Evolutionary conservation across 2,329 filamentous ascomycete genomes (phyloP).

Genomic region (Hymenoscyphus fraxineus): DNA sequence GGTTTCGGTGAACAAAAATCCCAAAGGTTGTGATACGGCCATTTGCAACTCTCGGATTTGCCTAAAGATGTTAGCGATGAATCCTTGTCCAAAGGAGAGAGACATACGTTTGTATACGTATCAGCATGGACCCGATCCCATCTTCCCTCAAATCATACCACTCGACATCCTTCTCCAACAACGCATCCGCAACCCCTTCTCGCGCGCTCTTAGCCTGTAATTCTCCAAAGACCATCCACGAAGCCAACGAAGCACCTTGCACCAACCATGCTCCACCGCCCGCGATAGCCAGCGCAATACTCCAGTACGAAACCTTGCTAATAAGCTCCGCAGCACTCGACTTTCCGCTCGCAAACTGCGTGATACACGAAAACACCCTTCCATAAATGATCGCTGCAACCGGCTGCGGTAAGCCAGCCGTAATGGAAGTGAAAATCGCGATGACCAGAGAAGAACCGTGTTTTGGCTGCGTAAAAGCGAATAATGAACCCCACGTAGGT

Average conservation of each 20-base stretch:
- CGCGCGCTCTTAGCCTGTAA: slow-evolving; percentile 68
- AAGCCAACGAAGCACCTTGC: slow-evolving; percentile 61
- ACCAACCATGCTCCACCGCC: slow-evolving; percentile 64
- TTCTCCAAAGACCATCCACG: slow-evolving; percentile 79
- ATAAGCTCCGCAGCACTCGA: slow-evolving; percentile 50
- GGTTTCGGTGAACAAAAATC: slow-evolving; percentile 61
- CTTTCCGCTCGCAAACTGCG: slow-evolving; percentile 57
- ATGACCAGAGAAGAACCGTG: slow-evolving; percentile 53
- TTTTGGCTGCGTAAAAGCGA: slow-evolving; percentile 64
- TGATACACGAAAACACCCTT: slow-evolving; percentile 68
- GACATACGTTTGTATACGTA: slow-evolving; percentile 68
- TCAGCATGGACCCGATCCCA: slow-evolving; percentile 68
- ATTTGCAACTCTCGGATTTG: slow-evolving; percentile 79
- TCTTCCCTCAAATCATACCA: slow-evolving; percentile 78
- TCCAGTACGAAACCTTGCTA: slow-evolving; percentile 54
- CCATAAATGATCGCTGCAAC: slow-evolving; percentile 68
- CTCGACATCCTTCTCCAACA: slow-evolving; percentile 69
- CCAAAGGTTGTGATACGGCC: slow-evolving; percentile 75
- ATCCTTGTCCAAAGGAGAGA: background rate
- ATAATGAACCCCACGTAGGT: slow-evolving; percentile 45
- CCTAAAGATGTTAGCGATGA: slow-evolving; percentile 44
- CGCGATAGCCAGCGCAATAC: slow-evolving; percentile 58
- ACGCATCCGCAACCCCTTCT: slow-evolving; percentile 58
- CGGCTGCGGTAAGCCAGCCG: slow-evolving; percentile 61
- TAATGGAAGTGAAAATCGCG: slow-evolving; percentile 53